These are phyloP conservation scores for Pythium sukuiense DNA, from an alignment of 352 stramenopile genomes.

Conservation along the genomic window DNA sequence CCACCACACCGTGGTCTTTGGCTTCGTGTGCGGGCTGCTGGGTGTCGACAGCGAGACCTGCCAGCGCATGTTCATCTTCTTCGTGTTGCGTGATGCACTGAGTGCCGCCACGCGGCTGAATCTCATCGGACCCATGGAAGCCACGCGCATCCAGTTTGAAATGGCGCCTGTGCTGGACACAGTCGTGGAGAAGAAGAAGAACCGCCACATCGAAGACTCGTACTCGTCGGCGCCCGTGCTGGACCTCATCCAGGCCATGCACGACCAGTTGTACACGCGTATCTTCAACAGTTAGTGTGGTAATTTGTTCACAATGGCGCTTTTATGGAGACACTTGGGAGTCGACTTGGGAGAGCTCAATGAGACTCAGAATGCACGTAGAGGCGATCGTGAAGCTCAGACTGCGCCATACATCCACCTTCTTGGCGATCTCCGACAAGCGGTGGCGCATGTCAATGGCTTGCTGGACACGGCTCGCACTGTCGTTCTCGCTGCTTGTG, in stretches of 20 bases:
- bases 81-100: conserved; percentile 67
- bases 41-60: conserved; percentile 39
- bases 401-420: conserved; percentile 38
- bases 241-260: conserved; percentile 80
- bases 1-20: conserved; percentile 74
- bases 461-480: conserved; percentile 32
- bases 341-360: conserved; percentile 22
- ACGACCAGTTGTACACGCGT: conserved; percentile 87
- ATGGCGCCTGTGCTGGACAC: conserved; percentile 45
- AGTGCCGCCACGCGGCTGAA: conserved; percentile 82
- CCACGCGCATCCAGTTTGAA: conserved; percentile 68
- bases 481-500: not conserved
- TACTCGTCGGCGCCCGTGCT: conserved; percentile 80
- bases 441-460: conserved; percentile 31
- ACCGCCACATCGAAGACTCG: conserved; percentile 57
- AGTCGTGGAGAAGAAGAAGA: conserved; percentile 65
- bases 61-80: conserved; percentile 84
- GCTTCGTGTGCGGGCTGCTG: conserved; percentile 58
- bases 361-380: conserved; percentile 29
- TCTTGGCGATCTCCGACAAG: conserved; percentile 42
- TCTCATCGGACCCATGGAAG: conserved; percentile 70
- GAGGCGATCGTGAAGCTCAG: conserved; percentile 32
- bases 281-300: conserved; percentile 78
- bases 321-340: not conserved
- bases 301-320: not conserved